Conservation (phyloP, 768 basidiomycete genomes). For the Trametes cubensis region DNA sequence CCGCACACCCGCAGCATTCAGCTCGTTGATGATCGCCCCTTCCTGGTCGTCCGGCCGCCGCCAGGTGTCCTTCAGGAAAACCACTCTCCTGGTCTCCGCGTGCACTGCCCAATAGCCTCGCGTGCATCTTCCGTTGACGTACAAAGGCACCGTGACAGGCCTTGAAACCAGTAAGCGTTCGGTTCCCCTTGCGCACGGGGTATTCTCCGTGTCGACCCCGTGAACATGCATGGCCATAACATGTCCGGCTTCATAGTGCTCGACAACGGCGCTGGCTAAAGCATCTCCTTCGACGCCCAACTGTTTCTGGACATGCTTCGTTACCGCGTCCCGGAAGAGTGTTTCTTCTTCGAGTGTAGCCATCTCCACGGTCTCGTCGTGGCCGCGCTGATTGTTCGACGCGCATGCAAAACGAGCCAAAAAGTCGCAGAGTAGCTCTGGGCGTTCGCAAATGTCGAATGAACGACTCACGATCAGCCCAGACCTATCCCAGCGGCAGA, state of each 20-base stretch:
- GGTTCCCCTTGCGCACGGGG: not conserved
- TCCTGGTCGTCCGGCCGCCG: not conserved
- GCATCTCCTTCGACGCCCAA: not conserved
- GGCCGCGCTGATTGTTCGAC: conserved; percentile 27
- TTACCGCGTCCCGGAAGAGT: conserved; percentile 4
- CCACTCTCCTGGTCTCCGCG: not conserved
- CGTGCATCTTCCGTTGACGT: conserved; percentile 2
- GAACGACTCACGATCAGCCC: conserved; percentile 34
- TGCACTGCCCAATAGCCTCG: conserved; percentile 22
- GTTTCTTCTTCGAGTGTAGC: not conserved
- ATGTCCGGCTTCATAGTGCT: conserved; percentile 13
- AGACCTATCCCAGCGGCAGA: conserved; percentile 38
- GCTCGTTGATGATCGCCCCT: not conserved
- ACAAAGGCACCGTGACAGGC: conserved; percentile 1
- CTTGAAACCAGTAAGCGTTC: conserved; percentile 10
- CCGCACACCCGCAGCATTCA: not conserved
- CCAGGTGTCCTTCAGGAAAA: conserved; percentile 7
- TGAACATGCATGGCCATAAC: not conserved
- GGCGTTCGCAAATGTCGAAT: conserved; percentile 32
- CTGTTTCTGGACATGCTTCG: not conserved
- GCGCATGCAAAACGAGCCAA: conserved; percentile 33
- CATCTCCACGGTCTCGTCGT: conserved; percentile 18
- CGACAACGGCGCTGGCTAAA: not conserved
- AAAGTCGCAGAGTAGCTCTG: conserved; percentile 33
- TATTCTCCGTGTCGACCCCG: not conserved